These are phyloP conservation scores for Candida coquimbonensis DNA, from an alignment of 805 yeast species.

Conservation along the genomic window DNA sequence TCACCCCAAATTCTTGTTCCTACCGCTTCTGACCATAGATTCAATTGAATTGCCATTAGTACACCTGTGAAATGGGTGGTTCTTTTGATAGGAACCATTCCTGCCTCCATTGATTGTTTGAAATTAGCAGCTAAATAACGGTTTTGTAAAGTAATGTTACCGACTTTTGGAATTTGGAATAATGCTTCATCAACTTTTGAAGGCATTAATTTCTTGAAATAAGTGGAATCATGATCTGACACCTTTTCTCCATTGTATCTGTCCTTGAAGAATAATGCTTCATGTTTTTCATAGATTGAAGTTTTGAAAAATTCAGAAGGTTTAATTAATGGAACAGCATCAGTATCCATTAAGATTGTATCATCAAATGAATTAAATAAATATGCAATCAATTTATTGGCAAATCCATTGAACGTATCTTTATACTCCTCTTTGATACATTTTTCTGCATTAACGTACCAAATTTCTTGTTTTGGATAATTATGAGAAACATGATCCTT, in stretches of 20 bases:
- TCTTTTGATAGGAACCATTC: constrained; percentile 24
- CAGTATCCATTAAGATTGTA: constrained; percentile 44
- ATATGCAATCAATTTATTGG: constrained; percentile 40
- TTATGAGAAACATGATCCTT: constrained; percentile 17
- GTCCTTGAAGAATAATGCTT: constrained; percentile 42
- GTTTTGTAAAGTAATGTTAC: constrained; percentile 14
- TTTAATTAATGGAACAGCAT: constrained; percentile 35
- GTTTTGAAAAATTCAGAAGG: constrained; percentile 29
- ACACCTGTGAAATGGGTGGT: constrained; percentile 19
- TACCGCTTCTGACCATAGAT: constrained; percentile 31
- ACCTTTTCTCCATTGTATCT: constrained; percentile 9
- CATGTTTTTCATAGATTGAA: constrained; percentile 27
- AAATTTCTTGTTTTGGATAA: constrained; percentile 26
- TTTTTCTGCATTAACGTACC: constrained; percentile 29
- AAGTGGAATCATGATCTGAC: constrained; percentile 24
- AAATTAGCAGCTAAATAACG: constrained; percentile 13
- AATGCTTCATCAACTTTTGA: constrained; percentile 20
- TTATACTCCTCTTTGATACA: constrained; percentile 21
- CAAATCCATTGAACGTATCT: constrained; percentile 32
- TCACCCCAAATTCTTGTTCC: constrained; percentile 62
- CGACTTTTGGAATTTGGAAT: constrained; percentile 12
- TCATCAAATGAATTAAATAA: constrained; percentile 40
- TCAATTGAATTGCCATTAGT: constrained; percentile 21
- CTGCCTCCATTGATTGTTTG: constrained; percentile 28
- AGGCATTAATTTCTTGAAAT: constrained; percentile 33